Percentiles rank a stretch among this genome's conserved stretches.
Conservation (phyloP, 441 rosid genomes). For the Euphorbia schlechtendalii region DNA sequence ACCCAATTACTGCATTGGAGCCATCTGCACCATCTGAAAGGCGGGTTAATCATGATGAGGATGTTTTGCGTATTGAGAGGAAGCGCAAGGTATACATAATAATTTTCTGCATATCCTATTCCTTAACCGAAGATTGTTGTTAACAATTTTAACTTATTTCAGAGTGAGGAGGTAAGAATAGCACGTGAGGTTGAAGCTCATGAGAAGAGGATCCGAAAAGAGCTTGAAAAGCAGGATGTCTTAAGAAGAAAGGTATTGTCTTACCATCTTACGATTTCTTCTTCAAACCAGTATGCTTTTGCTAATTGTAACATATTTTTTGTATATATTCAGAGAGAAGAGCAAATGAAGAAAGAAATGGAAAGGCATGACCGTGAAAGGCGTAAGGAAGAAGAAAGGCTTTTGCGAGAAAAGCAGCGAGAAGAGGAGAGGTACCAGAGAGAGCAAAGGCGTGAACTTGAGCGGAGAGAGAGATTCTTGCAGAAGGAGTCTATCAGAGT, state of each 20-base stretch:
- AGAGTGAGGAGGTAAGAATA: constrained; percentile 87
- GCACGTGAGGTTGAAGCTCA: constrained; percentile 78
- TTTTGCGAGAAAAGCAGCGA: constrained; percentile 83
- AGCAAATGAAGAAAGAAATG: constrained; percentile 85
- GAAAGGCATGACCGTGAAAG: constrained; percentile 93
- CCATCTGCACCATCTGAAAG: constrained; percentile 45
- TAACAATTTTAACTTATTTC: constrained; percentile 18
- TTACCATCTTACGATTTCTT: constrained; percentile 15
- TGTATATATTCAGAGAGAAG: constrained; percentile 61
- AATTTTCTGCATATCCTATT: constrained; percentile 2
- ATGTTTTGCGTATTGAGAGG: constrained; percentile 49
- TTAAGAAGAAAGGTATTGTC: constrained; percentile 67
- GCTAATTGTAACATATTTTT: constrained; percentile 3
- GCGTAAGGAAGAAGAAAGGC: constrained; percentile 85
- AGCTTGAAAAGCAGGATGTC: constrained; percentile 84
- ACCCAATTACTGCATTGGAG: constrained; percentile 38
- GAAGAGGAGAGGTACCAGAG: constrained; percentile 83
- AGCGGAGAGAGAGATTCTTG: constrained; percentile 81
- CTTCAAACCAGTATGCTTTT: constrained; percentile 14
- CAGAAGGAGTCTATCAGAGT: constrained; percentile 81
- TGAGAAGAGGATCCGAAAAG: constrained; percentile 77
- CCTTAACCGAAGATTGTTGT: not conserved
- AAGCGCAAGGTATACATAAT: constrained; percentile 53
- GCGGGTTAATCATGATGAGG: constrained; percentile 48
- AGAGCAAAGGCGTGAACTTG: constrained; percentile 84